These are phyloP conservation scores for Coleophoma crateriformis DNA, from an alignment of 2,329 filamentous ascomycete species.

Conservation along the genomic window DNA sequence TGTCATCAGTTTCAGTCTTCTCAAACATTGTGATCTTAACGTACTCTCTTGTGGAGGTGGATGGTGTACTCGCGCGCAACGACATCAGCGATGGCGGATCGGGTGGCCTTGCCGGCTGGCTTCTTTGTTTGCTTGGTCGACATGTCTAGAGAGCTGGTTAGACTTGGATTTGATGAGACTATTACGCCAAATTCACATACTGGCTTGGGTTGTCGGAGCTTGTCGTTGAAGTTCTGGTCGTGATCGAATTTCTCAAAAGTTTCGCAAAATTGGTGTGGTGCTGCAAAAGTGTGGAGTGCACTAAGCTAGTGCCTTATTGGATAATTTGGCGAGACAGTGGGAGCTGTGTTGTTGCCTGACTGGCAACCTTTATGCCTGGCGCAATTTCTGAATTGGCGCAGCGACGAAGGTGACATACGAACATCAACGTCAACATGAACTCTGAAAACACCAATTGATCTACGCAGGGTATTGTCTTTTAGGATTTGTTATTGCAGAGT, in stretches of 20 bases:
- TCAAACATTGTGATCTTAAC: slow-evolving; percentile 34
- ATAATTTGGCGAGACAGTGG: too few relatives aligned
- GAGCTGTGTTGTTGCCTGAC: too few relatives aligned
- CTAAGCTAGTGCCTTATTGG: too few relatives aligned
- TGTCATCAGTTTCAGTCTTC: slow-evolving; percentile 39
- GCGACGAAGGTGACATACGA: too few relatives aligned
- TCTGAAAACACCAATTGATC: too few relatives aligned
- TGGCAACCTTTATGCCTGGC: too few relatives aligned
- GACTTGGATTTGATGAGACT: not conserved
- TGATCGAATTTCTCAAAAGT: slow-evolving; percentile 7
- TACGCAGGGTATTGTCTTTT: too few relatives aligned
- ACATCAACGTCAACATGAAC: too few relatives aligned
- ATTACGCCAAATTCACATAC: slow-evolving; percentile 7
- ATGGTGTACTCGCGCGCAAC: slow-evolving; percentile 99
- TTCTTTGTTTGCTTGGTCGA: slow-evolving; percentile 61
- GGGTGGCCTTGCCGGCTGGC: slow-evolving; percentile 63
- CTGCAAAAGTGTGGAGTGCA: not conserved
- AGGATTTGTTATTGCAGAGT: too few relatives aligned
- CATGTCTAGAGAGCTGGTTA: slow-evolving; percentile 47
- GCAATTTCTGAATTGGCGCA: too few relatives aligned
- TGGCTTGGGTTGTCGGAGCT: slow-evolving; percentile 16
- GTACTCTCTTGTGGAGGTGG: slow-evolving; percentile 99
- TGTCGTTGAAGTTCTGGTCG: slow-evolving; percentile 13
- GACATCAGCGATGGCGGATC: slow-evolving; percentile 98
- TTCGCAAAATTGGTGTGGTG: slow-evolving; percentile 11